Evolutionary conservation across 108 stramenopile species (phyloP).

Genomic region (Discostella stelligeroides): DNA sequence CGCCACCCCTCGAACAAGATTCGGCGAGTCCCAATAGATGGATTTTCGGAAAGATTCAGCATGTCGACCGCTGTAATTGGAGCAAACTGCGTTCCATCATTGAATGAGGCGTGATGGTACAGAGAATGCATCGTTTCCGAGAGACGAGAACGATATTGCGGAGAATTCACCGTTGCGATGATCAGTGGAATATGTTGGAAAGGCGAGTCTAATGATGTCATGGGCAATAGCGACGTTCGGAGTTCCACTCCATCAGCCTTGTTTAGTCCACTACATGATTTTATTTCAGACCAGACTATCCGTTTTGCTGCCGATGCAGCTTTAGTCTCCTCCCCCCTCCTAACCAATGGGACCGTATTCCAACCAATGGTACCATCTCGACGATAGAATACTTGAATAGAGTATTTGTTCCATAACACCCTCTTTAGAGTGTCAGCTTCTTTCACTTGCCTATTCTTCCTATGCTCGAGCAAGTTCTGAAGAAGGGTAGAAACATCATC

Average conservation of each 20-base stretch:
- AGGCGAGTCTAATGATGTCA: not conserved
- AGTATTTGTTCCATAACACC: constrained; percentile 18
- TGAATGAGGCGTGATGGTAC: not conserved
- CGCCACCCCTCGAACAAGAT: constrained; percentile 43
- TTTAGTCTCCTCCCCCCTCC: not conserved
- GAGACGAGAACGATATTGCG: constrained; percentile 31
- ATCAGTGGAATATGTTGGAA: constrained; percentile 16
- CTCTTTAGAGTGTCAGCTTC: constrained; percentile 36
- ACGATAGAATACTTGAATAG: constrained; percentile 26
- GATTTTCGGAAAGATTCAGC: constrained; percentile 21
- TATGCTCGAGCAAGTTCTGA: not conserved
- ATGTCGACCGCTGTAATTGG: constrained; percentile 28
- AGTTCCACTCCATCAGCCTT: no score
- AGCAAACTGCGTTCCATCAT: constrained; percentile 15
- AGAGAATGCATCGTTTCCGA: constrained; percentile 21
- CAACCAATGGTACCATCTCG: constrained; percentile 31
- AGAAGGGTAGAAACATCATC: not conserved
- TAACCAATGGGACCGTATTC: constrained; percentile 3
- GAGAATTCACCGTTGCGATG: constrained; percentile 27
- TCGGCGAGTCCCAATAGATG: constrained; percentile 26
- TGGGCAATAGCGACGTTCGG: not conserved
- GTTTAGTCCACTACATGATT: not conserved
- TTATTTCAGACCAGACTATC: constrained; percentile 9
- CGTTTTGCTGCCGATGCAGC: not conserved
- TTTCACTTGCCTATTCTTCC: not conserved